Base-by-base conservation (phyloP, 176 grass and related monocot species). In the Rhynchospora breviuscula region DNA sequence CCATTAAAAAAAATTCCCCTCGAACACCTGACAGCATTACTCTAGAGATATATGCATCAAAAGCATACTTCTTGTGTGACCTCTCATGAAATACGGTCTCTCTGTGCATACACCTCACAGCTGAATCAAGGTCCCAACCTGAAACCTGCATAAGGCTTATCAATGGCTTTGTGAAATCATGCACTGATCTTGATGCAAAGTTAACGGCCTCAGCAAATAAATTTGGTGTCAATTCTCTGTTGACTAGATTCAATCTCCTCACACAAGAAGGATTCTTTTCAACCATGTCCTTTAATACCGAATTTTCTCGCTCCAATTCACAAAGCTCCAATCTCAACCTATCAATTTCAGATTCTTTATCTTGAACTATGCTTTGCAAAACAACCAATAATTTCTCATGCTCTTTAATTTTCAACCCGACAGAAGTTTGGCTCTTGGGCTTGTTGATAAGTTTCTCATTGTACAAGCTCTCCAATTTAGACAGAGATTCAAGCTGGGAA, bases 101-200 rank as follows among this genome's bases (percentile, higher is more conserved):
- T 25, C 53, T 68, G 13, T 87, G 79, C 0, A 88, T 83, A 25
- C 85, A 64, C 29, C 44, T 83, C 51, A 85, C 87, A 0, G 81
- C 85, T 13, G 11, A 43, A 56, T 68, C 59, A 0, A 91, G 81
- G 75, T 93, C 75, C 89, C 92, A 93, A 48, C 87, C 85, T 29
- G 95, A 90, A 93, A 88, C 84, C 69, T 86, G 90, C 82, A 89
- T 90, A 71, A 81, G 81, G 47, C 87, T 62, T 9, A 91, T 57
- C 45, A 93, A 7, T 18, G 87, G 91, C 65, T 94, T 91, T 35
- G 92, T 43, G 79, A 94, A 98, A 75, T 98, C 85, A 65, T 93
- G 95, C 15, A 94, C 78, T 8, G 58, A 91, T 76, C 85, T 93
- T 0, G 84, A 85, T 31, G 92, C 87, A 58, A 78, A 59, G 21